Evolutionary conservation across 257 asterid genomes (phyloP), one percentile per base, ranked within the genome.

Genomic region (Fraxinus pennsylvanica): DNA sequence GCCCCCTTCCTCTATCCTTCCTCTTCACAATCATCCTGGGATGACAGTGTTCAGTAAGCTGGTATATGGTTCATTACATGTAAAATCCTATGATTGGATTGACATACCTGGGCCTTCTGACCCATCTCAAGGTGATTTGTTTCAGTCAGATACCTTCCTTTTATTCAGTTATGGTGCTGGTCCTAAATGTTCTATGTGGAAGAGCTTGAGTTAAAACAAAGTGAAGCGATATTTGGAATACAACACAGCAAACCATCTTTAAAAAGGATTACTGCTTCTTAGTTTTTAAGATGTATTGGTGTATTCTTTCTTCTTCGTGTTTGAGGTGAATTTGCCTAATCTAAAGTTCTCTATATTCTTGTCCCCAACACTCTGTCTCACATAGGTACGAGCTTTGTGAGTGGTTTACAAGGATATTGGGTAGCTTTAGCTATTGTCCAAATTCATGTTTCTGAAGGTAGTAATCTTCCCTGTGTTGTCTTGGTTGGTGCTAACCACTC

Each of bases 1-100:
- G 99, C 99, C 99, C 54, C 89, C 98, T 80, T 85, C 97, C 75
- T 93, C 99, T 4, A 71, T 96, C 83, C 94, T 96, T 83, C 99
- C 99, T 22, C 94, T 96, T 82, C 99, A 96, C 83, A 96, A 96
- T 79, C 99, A 96, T 86, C 99, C 99, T 79, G 99, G 98, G 79
- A 96, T 96, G 99, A 96, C 99, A 65, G 99, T 96, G 81, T 88
- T 96, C 85, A 92, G 99, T 89, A 96, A 96, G 92, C 98, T 96
- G 80, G 80, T 96, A 76, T 96, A 92, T 79, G 99, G 99, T 85
- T 82, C 98, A 67, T 71, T 92, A 32, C 89, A 89, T 45, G 99
- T 93, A 84, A 90, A 89, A 81, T 90, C 98, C 81, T 96, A 91
- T 76, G 99, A 96, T 80, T 96, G 98, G 98, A 83, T 91, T 76